Conservation (phyloP, 2,329 filamentous ascomycete species). For the Neoarthrinium moseri region DNA sequence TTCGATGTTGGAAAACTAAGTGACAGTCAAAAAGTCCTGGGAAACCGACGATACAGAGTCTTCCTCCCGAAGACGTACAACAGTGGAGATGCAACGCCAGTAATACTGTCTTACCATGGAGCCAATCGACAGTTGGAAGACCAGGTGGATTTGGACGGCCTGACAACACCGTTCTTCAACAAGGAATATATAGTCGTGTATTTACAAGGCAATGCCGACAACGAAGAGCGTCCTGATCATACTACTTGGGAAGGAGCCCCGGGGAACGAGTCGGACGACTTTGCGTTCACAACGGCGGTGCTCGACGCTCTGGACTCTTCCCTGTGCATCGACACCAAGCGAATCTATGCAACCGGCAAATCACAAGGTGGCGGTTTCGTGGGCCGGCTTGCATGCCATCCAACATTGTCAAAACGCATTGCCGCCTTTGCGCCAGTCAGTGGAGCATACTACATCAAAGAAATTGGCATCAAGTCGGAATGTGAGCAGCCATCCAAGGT, state of each 20-base stretch:
- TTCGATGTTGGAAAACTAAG: constrained; percentile 6
- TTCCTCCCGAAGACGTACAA: constrained; percentile 20
- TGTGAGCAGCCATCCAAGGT: constrained; percentile 30
- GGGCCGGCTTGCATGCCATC: constrained; percentile 13
- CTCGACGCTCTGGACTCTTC: constrained; percentile 19
- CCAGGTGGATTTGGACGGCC: constrained; percentile 17
- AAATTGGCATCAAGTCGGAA: not conserved
- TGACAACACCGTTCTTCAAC: constrained; percentile 18
- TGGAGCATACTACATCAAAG: constrained; percentile 13
- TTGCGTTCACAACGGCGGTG: constrained; percentile 10
- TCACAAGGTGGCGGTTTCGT: constrained; percentile 15
- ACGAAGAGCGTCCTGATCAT: not conserved
- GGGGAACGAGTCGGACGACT: constrained; percentile 12
- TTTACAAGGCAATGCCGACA: constrained; percentile 17
- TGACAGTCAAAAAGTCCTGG: constrained; percentile 14
- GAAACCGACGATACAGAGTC: constrained; percentile 18
- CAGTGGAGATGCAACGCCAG: constrained; percentile 14
- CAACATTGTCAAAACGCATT: constrained; percentile 1
- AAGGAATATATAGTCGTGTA: constrained; percentile 22
- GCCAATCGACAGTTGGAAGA: constrained; percentile 18
- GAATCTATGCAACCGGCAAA: constrained; percentile 16
- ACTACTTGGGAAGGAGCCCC: constrained; percentile 13
- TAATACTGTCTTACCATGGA: constrained; percentile 24
- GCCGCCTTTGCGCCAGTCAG: constrained; percentile 15
- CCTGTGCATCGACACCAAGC: constrained; percentile 13